Evolutionary conservation across 352 stramenopile genomes (phyloP).

Genomic region (Phytophthora kernoviae): DNA sequence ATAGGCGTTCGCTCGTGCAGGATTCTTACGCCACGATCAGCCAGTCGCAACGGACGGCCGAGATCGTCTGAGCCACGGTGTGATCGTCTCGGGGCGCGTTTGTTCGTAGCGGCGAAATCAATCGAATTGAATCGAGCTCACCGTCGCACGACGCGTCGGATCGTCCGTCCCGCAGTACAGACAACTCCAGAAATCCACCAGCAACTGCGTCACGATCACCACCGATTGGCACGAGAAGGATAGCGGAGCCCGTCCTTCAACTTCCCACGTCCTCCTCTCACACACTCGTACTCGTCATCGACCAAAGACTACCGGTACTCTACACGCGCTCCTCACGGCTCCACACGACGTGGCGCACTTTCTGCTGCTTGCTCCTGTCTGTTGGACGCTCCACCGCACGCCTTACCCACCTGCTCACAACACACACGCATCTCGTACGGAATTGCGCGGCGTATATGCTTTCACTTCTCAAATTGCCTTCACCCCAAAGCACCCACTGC

Average conservation of each 20-base stretch:
- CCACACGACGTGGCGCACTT: constrained; percentile 24
- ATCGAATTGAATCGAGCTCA: background rate
- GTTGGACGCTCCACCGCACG: constrained; percentile 18
- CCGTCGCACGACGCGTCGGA: constrained; percentile 26
- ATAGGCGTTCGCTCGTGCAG: constrained; percentile 22
- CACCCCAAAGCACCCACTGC: constrained; percentile 20
- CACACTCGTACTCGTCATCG: constrained; percentile 22
- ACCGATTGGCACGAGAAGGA: constrained; percentile 37
- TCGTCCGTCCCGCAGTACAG: constrained; percentile 13
- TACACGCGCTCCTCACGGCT: constrained; percentile 25
- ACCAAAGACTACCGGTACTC: constrained; percentile 22
- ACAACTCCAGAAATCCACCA: constrained; percentile 20
- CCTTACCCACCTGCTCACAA: constrained; percentile 26
- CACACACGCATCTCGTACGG: constrained; percentile 20
- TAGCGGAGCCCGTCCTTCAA: constrained; percentile 31
- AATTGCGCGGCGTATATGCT: constrained; percentile 9
- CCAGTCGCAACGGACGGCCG: background rate
- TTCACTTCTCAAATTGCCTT: constrained; percentile 46
- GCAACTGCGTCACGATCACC: constrained; percentile 25
- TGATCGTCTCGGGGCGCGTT: constrained; percentile 18
- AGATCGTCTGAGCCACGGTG: background rate
- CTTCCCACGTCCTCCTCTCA: too few species aligned
- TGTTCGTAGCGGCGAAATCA: too few species aligned
- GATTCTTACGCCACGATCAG: constrained; percentile 35
- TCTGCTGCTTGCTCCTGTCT: constrained; percentile 22